Base-by-base conservation (phyloP, 306 rosid species). In the Sphenostylis stenocarpa region DNA sequence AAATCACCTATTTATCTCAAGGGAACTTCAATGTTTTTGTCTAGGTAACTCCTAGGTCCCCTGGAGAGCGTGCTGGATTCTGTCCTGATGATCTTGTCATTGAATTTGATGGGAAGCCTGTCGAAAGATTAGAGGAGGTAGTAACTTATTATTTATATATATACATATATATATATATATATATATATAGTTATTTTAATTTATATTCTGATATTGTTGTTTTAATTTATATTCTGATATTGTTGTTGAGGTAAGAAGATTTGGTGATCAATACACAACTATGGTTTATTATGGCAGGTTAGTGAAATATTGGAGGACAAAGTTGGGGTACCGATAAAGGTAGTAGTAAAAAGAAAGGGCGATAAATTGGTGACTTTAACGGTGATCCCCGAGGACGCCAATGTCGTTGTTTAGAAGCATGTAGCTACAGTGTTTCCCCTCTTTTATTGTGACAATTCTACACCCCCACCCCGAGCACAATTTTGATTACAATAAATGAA, bases 11-110 rank as follows among this genome's bases (percentile, higher is more conserved):
- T 33, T 80, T 41, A 6, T 67, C 39, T 70, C 13, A 76, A 13
- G 45, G 69, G 20, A 44, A 44, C 45, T 80, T 36, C 56, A 28
- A 38, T 26, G 52, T 79, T 62, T 52, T 82, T 78, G 48, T 57
- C 66, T 77, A 95, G 97, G 96, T 92, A 79, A 92, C 94, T 76
- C 97, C 99, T 0, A 89, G 91, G 14, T 95, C 96, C 19, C 97
- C 97, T 23, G 97, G 88, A 72, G 89, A 88, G 64, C 91, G 87
- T 48, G 97, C 97, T 67, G 97, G 96, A 21, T 90, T 92, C 58
- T 80, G 55, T 56, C 94, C 97, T 0, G 97, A 97, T 1, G 99
- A 92, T 71, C 84, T 95, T 26, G 97, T 95, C 41, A 36, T 92
- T 76, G 86, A 90, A 70, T 88, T 95, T 77, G 97, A 95, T 80